A percentile compares a stretch with the other conserved stretches of the same genome.
phyloP scores from a whole-genome alignment of 2,329 filamentous ascomycete species.

The Bertia moriformis region DNA sequence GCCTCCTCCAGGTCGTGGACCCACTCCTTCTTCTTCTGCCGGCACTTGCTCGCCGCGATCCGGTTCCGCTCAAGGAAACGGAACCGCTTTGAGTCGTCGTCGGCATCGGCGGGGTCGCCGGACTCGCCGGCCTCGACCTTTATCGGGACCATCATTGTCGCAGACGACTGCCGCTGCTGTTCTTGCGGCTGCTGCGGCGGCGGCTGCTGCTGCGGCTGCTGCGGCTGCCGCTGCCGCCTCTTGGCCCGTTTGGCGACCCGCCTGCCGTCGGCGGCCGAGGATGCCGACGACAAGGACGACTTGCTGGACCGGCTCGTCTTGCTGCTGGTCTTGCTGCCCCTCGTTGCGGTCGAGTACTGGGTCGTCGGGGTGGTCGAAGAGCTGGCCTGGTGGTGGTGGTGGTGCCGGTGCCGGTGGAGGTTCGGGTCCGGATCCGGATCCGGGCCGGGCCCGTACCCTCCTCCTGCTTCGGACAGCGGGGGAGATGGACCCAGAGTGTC shows the following conservation, averaged over 20 bases:
- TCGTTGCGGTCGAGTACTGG: background rate
- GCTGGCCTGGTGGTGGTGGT: too few species aligned
- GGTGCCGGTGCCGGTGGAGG: too few species aligned
- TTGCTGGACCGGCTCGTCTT: background rate
- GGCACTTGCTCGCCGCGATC: slow-evolving; percentile 59
- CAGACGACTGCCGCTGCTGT: slow-evolving; percentile 8
- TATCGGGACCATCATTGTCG: too few species aligned
- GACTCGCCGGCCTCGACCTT: too few species aligned
- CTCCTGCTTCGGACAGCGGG: too few species aligned
- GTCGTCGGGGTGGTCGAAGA: background rate
- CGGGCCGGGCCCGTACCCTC: background rate
- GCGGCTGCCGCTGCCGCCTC: too few species aligned
- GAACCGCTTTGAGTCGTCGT: slow-evolving; percentile 27
- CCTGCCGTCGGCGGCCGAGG: too few species aligned
- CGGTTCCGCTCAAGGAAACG: slow-evolving; percentile 58
- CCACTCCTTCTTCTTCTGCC: slow-evolving; percentile 49
- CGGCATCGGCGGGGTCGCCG: slow-evolving; percentile 4
- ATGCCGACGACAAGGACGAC: background rate
- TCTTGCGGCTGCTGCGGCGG: slow-evolving; percentile 2
- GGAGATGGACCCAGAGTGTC: background rate
- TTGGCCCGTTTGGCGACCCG: too few species aligned
- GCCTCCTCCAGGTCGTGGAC: slow-evolving; percentile 31
- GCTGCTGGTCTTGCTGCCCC: background rate
- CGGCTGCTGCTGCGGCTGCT: slow-evolving; percentile 4
- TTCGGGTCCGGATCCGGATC: background rate